phyloP scores from a whole-genome alignment of 164 flowering plant species.

The Hamamelis virginiana region DNA sequence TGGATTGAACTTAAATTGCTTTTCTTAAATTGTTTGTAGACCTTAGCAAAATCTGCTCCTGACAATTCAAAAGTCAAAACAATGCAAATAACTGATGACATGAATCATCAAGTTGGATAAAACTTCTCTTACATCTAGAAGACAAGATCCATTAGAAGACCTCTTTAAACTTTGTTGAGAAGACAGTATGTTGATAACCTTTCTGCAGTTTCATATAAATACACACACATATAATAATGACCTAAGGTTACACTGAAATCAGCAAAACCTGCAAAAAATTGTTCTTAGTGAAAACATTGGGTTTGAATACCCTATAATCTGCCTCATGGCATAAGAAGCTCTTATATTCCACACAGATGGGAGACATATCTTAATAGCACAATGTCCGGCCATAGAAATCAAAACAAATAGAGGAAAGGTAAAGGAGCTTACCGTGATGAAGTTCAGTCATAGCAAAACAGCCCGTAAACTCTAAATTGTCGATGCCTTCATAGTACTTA shows the following conservation, averaged over 20 bases:
- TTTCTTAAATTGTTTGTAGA: neutral
- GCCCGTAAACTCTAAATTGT: constrained; percentile 80
- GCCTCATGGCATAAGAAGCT: neutral
- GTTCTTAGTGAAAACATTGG: neutral
- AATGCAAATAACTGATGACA: neutral
- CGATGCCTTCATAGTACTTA: constrained; percentile 80
- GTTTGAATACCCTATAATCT: neutral
- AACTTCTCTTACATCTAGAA: neutral
- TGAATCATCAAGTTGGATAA: neutral
- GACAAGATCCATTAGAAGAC: neutral
- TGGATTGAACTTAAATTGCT: neutral
- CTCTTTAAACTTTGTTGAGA: neutral
- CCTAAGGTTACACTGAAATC: neutral
- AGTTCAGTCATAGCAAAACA: constrained; percentile 99
- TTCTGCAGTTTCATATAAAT: neutral
- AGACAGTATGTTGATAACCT: neutral
- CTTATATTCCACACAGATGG: neutral
- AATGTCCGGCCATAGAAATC: neutral
- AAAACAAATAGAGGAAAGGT: neutral
- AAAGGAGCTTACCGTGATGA: constrained; percentile 68
- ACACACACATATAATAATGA: neutral
- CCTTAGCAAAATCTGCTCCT: neutral
- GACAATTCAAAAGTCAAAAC: neutral
- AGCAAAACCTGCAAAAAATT: neutral
- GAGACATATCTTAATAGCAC: neutral